Evolutionary conservation across 2,329 filamentous ascomycete genomes (phyloP), one percentile per base, ranked within the genome.

Genomic region (Fusarium falciforme): DNA sequence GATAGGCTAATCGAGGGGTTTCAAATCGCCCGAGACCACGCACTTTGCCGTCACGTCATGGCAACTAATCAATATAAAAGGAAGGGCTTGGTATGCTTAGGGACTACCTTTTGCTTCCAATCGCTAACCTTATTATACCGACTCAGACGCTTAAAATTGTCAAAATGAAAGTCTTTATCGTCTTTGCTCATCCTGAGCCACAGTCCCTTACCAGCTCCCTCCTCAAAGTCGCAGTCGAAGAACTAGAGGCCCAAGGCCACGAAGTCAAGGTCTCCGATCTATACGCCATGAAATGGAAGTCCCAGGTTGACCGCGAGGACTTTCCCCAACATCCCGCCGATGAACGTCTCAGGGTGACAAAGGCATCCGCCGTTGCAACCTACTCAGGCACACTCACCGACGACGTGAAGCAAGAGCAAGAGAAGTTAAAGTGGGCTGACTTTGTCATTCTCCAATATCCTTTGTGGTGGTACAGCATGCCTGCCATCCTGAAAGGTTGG

Each of bases 221-320:
- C 1, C 68, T 70, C 25, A 57, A 33, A 47, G 17, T 25, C 9
- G 44, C 70, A 14, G 42, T 73, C 1, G 44, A 66, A 2, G 70
- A 73, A 35, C 25, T 73, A 7, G 52, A 70, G 29, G 49, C 57
- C 11, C 70, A 70, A 25, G 70, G 70, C 3, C 71, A 73, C 3
- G 57, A 73, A 17, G 58, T 73, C 9, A 36, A 61, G 3, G 65
- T 69, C 9, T 73, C 71, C 0, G 70, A 73, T 5, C 20, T 73
- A 2, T 73, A 73, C 58, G 61, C 67, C 14, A 73, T 73, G 71
- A 25, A 63, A 62, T 73, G 70, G 70, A 73, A 73, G 22, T 11
- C 57, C 6, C 38, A 67, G n/a, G 17, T 73, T 2, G 64, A 73
- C 49, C 66, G 61, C 12, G 12, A 35, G 2, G 70, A 68, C 27